Evolutionary conservation across 495 filamentous ascomycete species (phyloP), one percentile per base, ranked within the genome.

Genomic region (Lophiotrema nucula): DNA sequence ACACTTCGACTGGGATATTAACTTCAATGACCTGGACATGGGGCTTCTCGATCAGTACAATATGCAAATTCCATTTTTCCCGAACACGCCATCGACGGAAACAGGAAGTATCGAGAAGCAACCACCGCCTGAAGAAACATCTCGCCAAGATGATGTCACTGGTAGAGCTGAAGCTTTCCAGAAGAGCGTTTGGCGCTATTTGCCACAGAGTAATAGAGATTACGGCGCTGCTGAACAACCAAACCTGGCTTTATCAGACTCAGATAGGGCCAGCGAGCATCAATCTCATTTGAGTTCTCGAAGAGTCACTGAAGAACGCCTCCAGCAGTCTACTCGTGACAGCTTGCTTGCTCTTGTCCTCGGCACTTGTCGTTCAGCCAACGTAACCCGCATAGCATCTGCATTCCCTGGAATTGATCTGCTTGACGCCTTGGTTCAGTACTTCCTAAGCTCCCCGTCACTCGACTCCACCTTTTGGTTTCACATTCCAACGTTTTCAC

Each of bases 1-100:
- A 35, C 78, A 77, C 45, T 74, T 81, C 4, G 73, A 82, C 43
- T 70, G 76, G 31, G 77, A 80, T 54, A 73, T 85, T 15, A 81
- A 84, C 28, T 71, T 86, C 15, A 83, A 80, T 22, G 82, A 84
- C 18, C 70, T 81, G 3, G 84, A 87, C 56, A 81, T 85, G 56
- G 75, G 76, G 0, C 69, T 83, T 13, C 74, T 87, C 1, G 77
- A 82, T 38, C 71, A 77, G 45, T 84, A 82, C 70, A 83, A 84
- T 62, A 66, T 71, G 23, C 50, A 75, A 15, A 77, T 77, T 38
- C 65, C 72, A 4, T 61, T 73, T 39, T 58, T 69, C n/a, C 50
- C 67, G 22, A 51, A 57, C 53, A 25, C 56, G 42, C 41, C 54
- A 48, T 56, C 48, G 39, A 28, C 46, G 24, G 28, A 57, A 25